Percentiles rank a stretch among this genome's conserved stretches.
Evolutionary conservation across 2,329 filamentous ascomycete species (phyloP).

Genomic region (Tolypocladium inflatum): DNA sequence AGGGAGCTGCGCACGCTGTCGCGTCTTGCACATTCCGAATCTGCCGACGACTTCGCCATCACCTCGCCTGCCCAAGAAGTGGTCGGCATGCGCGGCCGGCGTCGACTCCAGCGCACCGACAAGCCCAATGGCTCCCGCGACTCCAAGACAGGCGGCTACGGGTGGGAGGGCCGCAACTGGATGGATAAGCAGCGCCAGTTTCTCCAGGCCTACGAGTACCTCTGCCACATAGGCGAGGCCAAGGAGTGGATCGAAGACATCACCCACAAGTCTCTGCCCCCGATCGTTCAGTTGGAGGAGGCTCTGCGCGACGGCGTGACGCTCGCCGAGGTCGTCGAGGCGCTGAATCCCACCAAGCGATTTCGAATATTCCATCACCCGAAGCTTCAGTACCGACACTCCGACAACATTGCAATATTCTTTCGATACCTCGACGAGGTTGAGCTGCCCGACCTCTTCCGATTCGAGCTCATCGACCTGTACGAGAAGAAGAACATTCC

Average conservation of each 20-base stretch:
- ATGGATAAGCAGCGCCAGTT: conserved; percentile 99
- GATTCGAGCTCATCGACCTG: conserved; percentile 92
- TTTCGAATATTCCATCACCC: conserved; percentile 78
- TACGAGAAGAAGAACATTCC: conserved; percentile 99
- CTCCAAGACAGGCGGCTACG: conserved; percentile 43
- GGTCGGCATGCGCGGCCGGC: conserved; percentile 73
- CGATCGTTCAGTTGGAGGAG: conserved; percentile 90
- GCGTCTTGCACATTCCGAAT: conserved; percentile 65
- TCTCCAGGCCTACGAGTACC: conserved; percentile 92
- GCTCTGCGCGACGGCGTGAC: conserved; percentile 88
- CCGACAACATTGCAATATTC: conserved; percentile 95
- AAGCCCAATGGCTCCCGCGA: conserved; percentile 38
- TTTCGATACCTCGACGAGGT: conserved; percentile 89
- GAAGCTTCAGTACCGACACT: conserved; percentile 87
- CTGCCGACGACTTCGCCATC: conserved; percentile 72
- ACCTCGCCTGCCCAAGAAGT: conserved; percentile 75
- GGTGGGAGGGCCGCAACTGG: conserved; percentile 83
- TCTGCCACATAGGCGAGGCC: conserved; percentile 96
- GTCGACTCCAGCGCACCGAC: conserved; percentile 67
- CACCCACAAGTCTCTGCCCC: conserved; percentile 74
- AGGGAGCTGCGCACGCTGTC: conserved; percentile 83
- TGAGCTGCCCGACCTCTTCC: conserved; percentile 87
- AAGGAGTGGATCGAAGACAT: conserved; percentile 98
- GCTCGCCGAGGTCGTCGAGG: conserved; percentile 85
- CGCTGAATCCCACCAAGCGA: conserved; percentile 67